Evolutionary conservation across 371 early-diverging fungal species (phyloP).

Genomic region (Rozella allomycis): DNA sequence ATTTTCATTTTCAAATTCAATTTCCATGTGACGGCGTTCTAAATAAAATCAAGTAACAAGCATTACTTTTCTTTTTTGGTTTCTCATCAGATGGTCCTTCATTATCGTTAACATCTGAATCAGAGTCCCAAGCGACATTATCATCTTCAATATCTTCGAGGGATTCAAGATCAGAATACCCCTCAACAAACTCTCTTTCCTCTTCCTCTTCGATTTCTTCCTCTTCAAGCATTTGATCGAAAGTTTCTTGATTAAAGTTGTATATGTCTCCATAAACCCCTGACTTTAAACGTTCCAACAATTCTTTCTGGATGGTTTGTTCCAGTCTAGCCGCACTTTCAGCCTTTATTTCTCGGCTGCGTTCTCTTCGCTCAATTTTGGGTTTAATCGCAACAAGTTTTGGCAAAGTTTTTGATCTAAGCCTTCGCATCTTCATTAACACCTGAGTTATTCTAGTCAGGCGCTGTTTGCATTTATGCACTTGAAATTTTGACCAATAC

Average conservation of each 20-base stretch:
- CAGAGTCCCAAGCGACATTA: background rate
- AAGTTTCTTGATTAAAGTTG: constrained; percentile 32
- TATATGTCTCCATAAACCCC: constrained; percentile 55
- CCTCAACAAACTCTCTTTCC: background rate
- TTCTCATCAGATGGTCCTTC: background rate
- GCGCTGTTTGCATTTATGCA: constrained; percentile 96
- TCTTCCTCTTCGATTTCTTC: background rate
- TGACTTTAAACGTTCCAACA: constrained; percentile 76
- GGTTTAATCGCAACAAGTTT: constrained; percentile 71
- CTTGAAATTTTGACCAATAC: constrained; percentile 74
- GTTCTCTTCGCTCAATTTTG: constrained; percentile 82
- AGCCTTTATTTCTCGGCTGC: constrained; percentile 72
- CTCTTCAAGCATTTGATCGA: constrained; percentile 47
- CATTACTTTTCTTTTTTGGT: background rate
- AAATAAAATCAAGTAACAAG: too few species aligned
- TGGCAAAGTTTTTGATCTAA: constrained; percentile 61
- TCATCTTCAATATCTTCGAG: background rate
- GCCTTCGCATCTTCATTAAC: constrained; percentile 76
- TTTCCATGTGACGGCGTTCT: background rate
- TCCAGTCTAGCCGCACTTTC: constrained; percentile 86
- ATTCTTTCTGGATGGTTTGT: constrained; percentile 87
- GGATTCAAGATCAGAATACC: background rate
- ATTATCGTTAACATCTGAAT: background rate
- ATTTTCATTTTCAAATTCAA: background rate
- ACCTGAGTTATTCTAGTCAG: constrained; percentile 92